Conservation (phyloP, 2,329 filamentous ascomycete species). For the Fusarium burgessii region DNA sequence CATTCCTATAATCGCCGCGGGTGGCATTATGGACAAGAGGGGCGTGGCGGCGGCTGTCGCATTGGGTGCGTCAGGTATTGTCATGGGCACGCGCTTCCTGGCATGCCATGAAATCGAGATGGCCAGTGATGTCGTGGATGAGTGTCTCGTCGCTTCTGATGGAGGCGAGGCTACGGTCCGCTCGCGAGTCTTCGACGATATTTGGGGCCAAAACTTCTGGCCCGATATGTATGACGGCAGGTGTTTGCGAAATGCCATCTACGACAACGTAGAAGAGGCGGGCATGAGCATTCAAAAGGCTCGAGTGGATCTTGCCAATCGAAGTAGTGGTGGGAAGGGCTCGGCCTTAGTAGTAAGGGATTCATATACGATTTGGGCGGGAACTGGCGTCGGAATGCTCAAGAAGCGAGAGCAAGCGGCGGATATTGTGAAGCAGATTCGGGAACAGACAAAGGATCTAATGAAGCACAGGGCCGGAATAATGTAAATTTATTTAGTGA, state of each 20-base stretch:
- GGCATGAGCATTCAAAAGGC: background rate
- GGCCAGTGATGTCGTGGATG: background rate
- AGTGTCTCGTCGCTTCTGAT: background rate
- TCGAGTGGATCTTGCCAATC: background rate
- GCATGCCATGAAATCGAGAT: background rate
- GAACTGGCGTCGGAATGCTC: background rate
- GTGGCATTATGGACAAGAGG: background rate
- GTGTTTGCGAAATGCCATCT: background rate
- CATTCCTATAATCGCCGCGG: background rate
- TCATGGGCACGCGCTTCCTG: background rate
- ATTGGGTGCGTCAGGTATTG: background rate
- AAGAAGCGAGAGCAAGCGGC: background rate
- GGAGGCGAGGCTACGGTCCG: background rate
- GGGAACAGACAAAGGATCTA: background rate
- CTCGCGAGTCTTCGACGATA: background rate
- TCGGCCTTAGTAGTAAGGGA: background rate
- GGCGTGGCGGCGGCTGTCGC: background rate
- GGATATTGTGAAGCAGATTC: background rate
- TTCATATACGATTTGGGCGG: background rate
- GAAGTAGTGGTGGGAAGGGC: background rate
- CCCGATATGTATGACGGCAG: background rate
- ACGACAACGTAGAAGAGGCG: background rate
- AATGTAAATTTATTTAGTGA: background rate
- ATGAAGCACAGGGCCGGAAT: background rate
- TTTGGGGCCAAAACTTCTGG: background rate